Evolutionary conservation across 2,329 filamentous ascomycete genomes (phyloP).

Genomic region (Colletotrichum horii): DNA sequence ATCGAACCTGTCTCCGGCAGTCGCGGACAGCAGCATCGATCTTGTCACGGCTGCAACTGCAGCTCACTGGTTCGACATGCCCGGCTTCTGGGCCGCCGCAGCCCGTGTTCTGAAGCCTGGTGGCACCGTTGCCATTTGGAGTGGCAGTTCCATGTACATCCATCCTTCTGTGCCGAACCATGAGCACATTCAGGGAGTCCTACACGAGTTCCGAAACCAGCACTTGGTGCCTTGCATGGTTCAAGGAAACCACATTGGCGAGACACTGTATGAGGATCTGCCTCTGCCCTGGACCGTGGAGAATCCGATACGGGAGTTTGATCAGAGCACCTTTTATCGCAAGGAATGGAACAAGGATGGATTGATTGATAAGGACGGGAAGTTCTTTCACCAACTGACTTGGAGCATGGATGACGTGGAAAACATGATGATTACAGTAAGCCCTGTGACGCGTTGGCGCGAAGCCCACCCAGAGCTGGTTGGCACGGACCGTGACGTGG

Average conservation of each 20-base stretch:
- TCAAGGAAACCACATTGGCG: conserved; percentile 46
- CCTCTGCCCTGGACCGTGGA: conserved; percentile 54
- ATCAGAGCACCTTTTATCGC: conserved; percentile 40
- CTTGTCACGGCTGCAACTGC: conserved; percentile 55
- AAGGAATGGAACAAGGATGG: conserved; percentile 46
- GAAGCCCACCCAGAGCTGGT: conserved; percentile 45
- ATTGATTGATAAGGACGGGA: conserved; percentile 19
- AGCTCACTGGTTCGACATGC: conserved; percentile 65
- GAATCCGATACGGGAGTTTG: conserved; percentile 39
- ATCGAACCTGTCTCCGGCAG: conserved; percentile 26
- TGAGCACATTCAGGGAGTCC: conserved; percentile 42
- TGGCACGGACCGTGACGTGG: conserved; percentile 43
- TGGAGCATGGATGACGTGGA: conserved; percentile 39
- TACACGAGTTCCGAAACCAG: conserved; percentile 41
- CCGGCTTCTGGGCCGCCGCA: conserved; percentile 52
- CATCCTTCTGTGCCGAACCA: conserved; percentile 41
- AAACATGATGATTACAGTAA: conserved; percentile 39
- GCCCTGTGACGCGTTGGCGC: conserved; percentile 47
- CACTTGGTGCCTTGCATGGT: conserved; percentile 41
- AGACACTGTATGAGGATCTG: conserved; percentile 45
- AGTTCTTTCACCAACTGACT: conserved; percentile 29
- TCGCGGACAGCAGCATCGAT: conserved; percentile 45
- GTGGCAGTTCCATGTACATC: conserved; percentile 31
- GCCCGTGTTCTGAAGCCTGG: conserved; percentile 52
- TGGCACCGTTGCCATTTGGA: conserved; percentile 61